Evolutionary conservation across 345 rosid species (phyloP).

Genomic region (Angophora floribunda): DNA sequence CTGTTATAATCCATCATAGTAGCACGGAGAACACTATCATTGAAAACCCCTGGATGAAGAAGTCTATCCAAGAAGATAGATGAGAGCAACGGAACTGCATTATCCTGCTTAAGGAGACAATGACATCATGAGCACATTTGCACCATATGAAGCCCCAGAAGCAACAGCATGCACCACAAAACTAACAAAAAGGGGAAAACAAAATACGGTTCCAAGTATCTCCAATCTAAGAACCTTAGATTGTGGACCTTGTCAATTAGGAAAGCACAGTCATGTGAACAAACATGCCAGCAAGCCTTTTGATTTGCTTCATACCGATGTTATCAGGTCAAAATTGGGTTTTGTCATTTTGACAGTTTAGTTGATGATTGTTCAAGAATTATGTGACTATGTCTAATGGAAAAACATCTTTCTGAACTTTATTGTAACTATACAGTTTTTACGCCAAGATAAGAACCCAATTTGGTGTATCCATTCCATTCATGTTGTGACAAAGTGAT

Average conservation of each 20-base stretch:
- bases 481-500: not conserved
- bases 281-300: not conserved
- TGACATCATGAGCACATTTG: not conserved
- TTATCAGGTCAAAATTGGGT: not conserved
- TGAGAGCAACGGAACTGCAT: constrained; percentile 61
- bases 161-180: not conserved
- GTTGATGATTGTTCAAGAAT: not conserved
- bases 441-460: not conserved
- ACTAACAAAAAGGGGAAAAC: not conserved
- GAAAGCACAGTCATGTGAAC: not conserved
- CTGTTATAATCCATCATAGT: constrained; percentile 68
- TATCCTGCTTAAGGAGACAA: constrained; percentile 44
- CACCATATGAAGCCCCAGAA: not conserved
- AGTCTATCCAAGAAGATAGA: constrained; percentile 72
- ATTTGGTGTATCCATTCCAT: not conserved
- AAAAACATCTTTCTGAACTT: not conserved
- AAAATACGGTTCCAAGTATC: not conserved
- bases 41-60: constrained; percentile 76
- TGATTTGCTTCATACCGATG: not conserved
- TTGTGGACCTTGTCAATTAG: not conserved
- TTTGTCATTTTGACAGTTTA: not conserved
- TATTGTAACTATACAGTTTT: not conserved
- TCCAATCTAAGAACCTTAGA: not conserved
- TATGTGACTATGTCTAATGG: not conserved
- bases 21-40: constrained; percentile 43